phyloP scores from a whole-genome alignment of 164 flowering plant species.

The Brasenia schreberi region DNA sequence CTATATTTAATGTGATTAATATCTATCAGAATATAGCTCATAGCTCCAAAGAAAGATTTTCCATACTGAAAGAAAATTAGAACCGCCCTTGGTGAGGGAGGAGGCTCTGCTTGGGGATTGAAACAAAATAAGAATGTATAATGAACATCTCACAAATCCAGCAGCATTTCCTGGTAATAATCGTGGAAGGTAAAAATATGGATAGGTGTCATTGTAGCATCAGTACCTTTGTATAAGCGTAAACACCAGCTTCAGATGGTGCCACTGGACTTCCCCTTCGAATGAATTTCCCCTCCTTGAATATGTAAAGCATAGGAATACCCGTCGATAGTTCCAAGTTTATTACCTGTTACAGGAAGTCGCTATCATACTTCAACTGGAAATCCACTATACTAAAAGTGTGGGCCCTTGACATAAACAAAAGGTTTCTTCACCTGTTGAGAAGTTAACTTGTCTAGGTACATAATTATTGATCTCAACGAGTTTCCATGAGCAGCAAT shows the following conservation, averaged over 20 bases:
- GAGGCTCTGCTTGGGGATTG: too few relatives aligned
- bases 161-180: too few relatives aligned
- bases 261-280: constrained; percentile 93
- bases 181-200: too few relatives aligned
- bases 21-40: too few relatives aligned
- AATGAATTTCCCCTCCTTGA: constrained; percentile 76
- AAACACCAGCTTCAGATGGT: constrained; percentile 93
- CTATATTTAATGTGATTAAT: too few relatives aligned
- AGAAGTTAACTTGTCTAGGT: constrained; percentile 90
- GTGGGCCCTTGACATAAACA: neutral
- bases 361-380: neutral
- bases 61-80: too few relatives aligned
- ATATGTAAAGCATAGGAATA: constrained; percentile 93
- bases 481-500: constrained; percentile 99
- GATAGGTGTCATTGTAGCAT: neutral
- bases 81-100: too few relatives aligned
- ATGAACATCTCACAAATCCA: too few relatives aligned
- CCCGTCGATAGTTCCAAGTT: constrained; percentile 92
- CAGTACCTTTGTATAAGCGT: constrained; percentile 87
- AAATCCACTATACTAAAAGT: neutral
- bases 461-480: constrained; percentile 95
- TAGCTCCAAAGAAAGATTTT: too few relatives aligned
- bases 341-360: constrained; percentile 50
- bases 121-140: too few relatives aligned
- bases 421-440: constrained; percentile 49